Base-by-base conservation (phyloP, 495 filamentous ascomycete genomes). In the Copromyces sp. region DNA sequence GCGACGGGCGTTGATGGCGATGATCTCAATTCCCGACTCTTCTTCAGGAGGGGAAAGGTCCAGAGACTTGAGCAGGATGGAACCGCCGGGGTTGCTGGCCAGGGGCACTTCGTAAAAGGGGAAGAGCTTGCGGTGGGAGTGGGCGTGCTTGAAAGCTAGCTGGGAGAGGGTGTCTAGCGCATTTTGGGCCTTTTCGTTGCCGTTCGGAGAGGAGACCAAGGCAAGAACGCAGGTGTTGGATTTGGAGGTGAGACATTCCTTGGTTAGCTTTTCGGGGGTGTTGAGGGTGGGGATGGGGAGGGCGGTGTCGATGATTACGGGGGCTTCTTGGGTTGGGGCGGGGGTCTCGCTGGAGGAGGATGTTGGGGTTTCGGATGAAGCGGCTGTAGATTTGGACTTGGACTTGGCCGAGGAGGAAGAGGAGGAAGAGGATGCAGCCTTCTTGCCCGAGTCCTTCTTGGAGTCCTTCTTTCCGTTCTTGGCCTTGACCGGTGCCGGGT, bases 221-320 rank as follows among this genome's bases (percentile, higher is more conserved):
- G 90, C 93, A 9, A 99, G 87, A 16, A 99, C 87, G 79, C 96
- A 98, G 16, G 93, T 97, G 70, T 88, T 87, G 3, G 94, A 90
- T 78, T 93, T 94, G 17, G 87, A 81, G 14, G 85, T 88, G 40
- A 98, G 83, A 79, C 95, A 99, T 71, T 88, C 85, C 61, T 89
- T 84, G 53, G 87, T 84, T 16, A 98, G 85, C 40, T 88, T 84
- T 68, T 88, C 87, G 4, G 83, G 75, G 16, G 78, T 75, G 61
- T 81, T 75, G 71, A 90, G 80, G 16, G 82, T 70, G 5, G 83
- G 81, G 75, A 91, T 87, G 2, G 87, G 84, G 29, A 85, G 80
- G 9, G 86, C 83, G 32, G 88, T 85, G n/a, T 87, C 83, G 40
- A 87, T 82, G 16, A 82, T 82, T 24, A 86, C 76, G 6, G 84